Conservation (phyloP, 2,329 filamentous ascomycete genomes). For the Monosporascus sp. region DNA sequence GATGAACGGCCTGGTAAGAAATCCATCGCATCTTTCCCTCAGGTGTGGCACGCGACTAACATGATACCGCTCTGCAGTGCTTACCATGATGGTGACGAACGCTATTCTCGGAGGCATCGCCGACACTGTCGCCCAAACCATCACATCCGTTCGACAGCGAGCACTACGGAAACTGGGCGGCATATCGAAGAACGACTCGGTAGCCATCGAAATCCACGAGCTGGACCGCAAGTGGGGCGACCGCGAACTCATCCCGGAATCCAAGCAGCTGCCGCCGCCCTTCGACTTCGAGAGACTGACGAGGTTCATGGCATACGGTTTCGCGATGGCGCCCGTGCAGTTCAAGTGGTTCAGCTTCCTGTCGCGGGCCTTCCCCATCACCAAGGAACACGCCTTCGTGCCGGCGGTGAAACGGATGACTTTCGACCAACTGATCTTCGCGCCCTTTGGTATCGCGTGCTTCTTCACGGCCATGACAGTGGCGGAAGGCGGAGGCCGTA, state of each 20-base stretch:
- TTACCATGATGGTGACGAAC: conserved; percentile 99
- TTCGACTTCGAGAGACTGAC: conserved; percentile 96
- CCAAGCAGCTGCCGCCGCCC: conserved; percentile 63
- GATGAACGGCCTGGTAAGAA: conserved; percentile 73
- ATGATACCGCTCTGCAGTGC: conserved; percentile 47
- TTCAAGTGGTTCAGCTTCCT: conserved; percentile 95
- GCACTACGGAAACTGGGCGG: conserved; percentile 59
- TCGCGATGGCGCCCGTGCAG: conserved; percentile 91
- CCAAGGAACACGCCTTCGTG: conserved; percentile 65
- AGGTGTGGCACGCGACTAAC: not conserved
- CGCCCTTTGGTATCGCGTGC: conserved; percentile 75
- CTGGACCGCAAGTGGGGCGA: conserved; percentile 69
- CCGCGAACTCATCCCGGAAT: conserved; percentile 62
- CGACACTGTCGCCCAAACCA: conserved; percentile 90
- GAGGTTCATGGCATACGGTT: conserved; percentile 95
- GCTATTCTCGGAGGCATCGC: conserved; percentile 91
- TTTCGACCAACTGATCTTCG: conserved; percentile 90
- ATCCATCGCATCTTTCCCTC: not conserved
- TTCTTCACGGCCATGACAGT: conserved; percentile 98
- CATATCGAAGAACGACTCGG: conserved; percentile 56
- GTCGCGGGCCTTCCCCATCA: conserved; percentile 75
- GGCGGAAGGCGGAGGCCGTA: conserved; percentile 81
- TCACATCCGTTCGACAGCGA: conserved; percentile 74
- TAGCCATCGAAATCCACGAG: conserved; percentile 86
- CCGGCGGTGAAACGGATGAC: conserved; percentile 87